phyloP scores from a whole-genome alignment of 2,329 filamentous ascomycete species.

The Xylariaceae sp. region DNA sequence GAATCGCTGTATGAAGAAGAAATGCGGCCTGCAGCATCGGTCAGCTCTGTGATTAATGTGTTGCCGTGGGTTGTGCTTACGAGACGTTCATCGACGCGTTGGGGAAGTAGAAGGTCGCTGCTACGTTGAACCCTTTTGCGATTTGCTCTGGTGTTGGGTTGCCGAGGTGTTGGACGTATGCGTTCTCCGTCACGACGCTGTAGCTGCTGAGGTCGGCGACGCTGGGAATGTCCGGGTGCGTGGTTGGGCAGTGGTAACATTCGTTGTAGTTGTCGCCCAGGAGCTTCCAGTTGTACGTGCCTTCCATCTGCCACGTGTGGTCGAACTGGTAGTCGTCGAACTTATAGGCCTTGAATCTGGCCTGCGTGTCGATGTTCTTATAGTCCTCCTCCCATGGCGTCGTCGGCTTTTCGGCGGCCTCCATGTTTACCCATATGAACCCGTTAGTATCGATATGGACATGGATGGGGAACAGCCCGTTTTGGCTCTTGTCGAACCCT shows the following conservation, averaged over 20 bases:
- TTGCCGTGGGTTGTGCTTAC: constrained; percentile 10
- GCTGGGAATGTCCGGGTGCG: constrained; percentile 54
- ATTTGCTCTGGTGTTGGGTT: constrained; percentile 21
- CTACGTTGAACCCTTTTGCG: constrained; percentile 19
- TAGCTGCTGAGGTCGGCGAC: constrained; percentile 56
- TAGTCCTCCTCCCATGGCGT: constrained; percentile 48
- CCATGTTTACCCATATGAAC: constrained; percentile 58
- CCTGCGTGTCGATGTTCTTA: constrained; percentile 18
- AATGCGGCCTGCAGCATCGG: constrained; percentile 36
- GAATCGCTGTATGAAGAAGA: constrained; percentile 62
- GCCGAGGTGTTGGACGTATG: constrained; percentile 45
- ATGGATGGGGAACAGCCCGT: constrained; percentile 53
- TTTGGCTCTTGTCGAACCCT: constrained; percentile 54
- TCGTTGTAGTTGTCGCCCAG: constrained; percentile 63
- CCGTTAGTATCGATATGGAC: constrained; percentile 49
- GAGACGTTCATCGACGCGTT: constrained; percentile 22
- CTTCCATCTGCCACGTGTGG: constrained; percentile 54
- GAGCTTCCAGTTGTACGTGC: constrained; percentile 58
- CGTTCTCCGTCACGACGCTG: constrained; percentile 45
- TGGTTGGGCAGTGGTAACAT: constrained; percentile 59
- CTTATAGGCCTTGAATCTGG: constrained; percentile 20
- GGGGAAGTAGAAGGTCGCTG: constrained; percentile 22
- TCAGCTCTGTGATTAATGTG: neutral
- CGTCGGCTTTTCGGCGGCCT: constrained; percentile 42
- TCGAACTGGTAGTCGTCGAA: constrained; percentile 54